Evolutionary conservation across 805 yeast genomes (phyloP).

Genomic region (Sungouiella thailandica): DNA sequence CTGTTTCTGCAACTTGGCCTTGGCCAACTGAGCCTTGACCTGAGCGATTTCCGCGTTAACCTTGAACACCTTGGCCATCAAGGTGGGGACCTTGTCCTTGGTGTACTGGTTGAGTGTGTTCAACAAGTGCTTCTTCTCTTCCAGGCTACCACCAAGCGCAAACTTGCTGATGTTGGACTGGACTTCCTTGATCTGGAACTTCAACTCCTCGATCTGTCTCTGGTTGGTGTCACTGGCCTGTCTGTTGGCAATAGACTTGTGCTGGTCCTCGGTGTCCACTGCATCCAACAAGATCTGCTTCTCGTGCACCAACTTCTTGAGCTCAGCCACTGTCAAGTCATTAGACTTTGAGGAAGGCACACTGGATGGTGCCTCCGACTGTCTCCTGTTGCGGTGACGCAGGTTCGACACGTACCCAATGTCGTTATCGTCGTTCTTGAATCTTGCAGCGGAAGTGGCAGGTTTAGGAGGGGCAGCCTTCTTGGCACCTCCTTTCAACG

Average conservation of each 20-base stretch:
- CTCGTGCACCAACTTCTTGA: conserved; percentile 65
- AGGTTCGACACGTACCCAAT: conserved; percentile 68
- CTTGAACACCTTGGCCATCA: conserved; percentile 57
- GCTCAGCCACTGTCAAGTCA: conserved; percentile 45
- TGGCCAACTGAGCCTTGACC: conserved; percentile 61
- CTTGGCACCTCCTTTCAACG: conserved; percentile 38
- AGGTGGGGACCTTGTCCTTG: conserved; percentile 61
- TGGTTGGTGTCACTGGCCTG: conserved; percentile 36
- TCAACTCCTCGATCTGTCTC: conserved; percentile 60
- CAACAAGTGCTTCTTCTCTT: conserved; percentile 48
- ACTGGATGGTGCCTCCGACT: conserved; percentile 12
- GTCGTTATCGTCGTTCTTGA: conserved; percentile 71
- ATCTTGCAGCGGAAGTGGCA: conserved; percentile 34
- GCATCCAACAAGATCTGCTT: conserved; percentile 69
- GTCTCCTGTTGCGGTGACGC: conserved; percentile 43
- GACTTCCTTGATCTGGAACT: conserved; percentile 48
- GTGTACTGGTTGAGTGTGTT: conserved; percentile 58
- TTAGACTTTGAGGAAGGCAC: conserved; percentile 22
- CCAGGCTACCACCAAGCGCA: conserved; percentile 29
- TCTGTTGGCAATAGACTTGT: conserved; percentile 26
- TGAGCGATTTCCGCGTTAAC: conserved; percentile 66
- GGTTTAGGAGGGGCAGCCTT: conserved; percentile 12
- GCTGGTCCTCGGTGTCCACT: conserved; percentile 61
- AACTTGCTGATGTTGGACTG: conserved; percentile 34
- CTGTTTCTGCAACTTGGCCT: conserved; percentile 48